Evolutionary conservation across 768 basidiomycete genomes (phyloP).

Genomic region (Naganishia friedmannii): DNA sequence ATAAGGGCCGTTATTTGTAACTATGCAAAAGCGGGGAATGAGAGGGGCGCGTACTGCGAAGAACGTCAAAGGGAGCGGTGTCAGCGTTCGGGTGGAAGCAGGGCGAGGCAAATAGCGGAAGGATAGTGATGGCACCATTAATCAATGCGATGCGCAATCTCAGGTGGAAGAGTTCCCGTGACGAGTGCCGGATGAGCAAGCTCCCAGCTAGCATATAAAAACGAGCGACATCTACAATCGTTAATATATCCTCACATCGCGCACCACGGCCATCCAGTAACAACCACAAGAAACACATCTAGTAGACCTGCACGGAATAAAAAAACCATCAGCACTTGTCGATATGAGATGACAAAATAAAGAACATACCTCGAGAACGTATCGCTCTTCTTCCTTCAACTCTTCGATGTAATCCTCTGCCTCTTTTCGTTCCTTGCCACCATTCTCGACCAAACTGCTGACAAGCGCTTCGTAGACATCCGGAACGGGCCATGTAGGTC

Average conservation of each 20-base stretch:
- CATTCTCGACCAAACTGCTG: constrained; percentile 70
- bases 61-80: no score
- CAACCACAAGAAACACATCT: neutral
- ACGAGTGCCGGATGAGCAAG: no score
- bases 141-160: no score
- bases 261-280: no score
- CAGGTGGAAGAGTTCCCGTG: no score
- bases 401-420: constrained; percentile 82
- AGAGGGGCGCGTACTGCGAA: no score
- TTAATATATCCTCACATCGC: no score
- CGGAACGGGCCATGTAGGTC: constrained; percentile 99
- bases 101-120: no score
- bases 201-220: neutral
- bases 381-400: constrained; percentile 93
- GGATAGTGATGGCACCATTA: no score
- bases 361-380: constrained; percentile 78
- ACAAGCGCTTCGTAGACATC: constrained; percentile 93
- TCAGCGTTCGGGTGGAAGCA: no score
- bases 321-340: neutral
- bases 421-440: constrained; percentile 61
- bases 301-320: neutral
- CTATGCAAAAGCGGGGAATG: no score
- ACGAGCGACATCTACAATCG: neutral
- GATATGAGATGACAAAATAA: neutral
- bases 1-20: no score